Evolutionary conservation across 495 filamentous ascomycete species (phyloP), one percentile per base, ranked within the genome.

Genomic region (Neurospora tetrasperma): DNA sequence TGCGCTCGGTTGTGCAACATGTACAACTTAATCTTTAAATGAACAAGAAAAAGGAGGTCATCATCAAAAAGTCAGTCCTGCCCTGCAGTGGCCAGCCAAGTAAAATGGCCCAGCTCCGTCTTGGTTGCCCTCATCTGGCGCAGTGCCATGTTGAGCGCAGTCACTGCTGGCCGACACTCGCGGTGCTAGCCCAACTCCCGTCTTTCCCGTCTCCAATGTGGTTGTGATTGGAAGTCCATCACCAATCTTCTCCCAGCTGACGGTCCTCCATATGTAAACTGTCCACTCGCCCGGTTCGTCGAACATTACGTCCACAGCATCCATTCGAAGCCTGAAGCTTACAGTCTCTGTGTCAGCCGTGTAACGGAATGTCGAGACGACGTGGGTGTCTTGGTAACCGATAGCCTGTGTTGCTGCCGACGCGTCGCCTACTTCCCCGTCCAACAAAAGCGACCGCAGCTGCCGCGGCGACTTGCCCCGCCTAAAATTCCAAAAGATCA

Each of bases 251-350:
- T 31, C 44, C 74, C 75, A 73, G 16, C 23, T 42, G 39, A 73
- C 74, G 3, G 46, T 71, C 42, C 75, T 46, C 77, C 76, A 76
- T 70, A 83, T 69, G 71, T 42, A 78, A 3, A 66, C 75, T 71
- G 70, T 31, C 80, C 80, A 79, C 59, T 75, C 43, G 72, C 75
- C 75, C 68, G 2, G 20, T 8, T 71, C 70, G 14, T 66, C 3
- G 75, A 74, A 20, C 74, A 78, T 72, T 38, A 40, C 10, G 35
- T 78, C 66, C 11, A 82, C 70, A 44, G 77, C 74, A 69, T 82
- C 79, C 59, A 72, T 78, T 43, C 75, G 76, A 66, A 80, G 42
- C 79, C 77, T 79, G 43, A 80, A 79, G 23, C 72, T 76, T 2
- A 78, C 79, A 20, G 73, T 75, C 4, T 35, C 27, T 16, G 66